Base-by-base conservation (phyloP, 345 rosid genomes). In the Anastatica hierochuntica region DNA sequence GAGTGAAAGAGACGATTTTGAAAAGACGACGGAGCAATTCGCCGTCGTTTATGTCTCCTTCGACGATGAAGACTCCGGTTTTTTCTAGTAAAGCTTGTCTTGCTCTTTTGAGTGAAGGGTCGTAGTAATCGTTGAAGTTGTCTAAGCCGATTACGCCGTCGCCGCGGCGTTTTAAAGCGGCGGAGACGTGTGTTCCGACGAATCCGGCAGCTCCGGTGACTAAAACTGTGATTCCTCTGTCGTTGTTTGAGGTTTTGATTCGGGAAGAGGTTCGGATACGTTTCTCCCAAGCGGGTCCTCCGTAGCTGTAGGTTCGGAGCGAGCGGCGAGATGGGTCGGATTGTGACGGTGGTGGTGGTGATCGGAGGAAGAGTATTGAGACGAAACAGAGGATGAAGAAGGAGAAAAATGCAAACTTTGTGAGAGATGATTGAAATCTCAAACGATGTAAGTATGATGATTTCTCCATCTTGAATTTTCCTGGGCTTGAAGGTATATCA, bases 401-500 rank as follows among this genome's bases (percentile, higher is more conserved):
- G 51, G 96, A 82, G 90, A 95, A 76, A 50, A 90, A 82, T 67
- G 89, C 74, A 58, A 87, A 85, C 54, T 87, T 90, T 17, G 77
- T 77, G 14, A 76, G 64, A 2, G 90, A 81, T 2, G 86, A 78
- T 56, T 86, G 97, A 76, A 84, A 79, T 58, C 94, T 67, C 47
- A 74, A 24, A 11, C 88, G 76, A 56, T 66, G 66, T 2, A 70
- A 34, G 68, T 77, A 83, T 0, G 90, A 69, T 7, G 94, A 78
- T 69, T 84, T 90, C 15, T 90, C 97, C 81, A 90, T 86, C 86
- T 90, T 90, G 88, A 90, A 86, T 56, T 90, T 90, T 31, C 94
- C 97, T 1, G 94, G 88, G 26, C 95, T 85, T 27, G 95, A 85
- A 7, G 97, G 95, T 41, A 60, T 76, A 67, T 83, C 64, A 52